Conservation (phyloP, 345 rosid genomes). For the Lenwebbia sp. region DNA sequence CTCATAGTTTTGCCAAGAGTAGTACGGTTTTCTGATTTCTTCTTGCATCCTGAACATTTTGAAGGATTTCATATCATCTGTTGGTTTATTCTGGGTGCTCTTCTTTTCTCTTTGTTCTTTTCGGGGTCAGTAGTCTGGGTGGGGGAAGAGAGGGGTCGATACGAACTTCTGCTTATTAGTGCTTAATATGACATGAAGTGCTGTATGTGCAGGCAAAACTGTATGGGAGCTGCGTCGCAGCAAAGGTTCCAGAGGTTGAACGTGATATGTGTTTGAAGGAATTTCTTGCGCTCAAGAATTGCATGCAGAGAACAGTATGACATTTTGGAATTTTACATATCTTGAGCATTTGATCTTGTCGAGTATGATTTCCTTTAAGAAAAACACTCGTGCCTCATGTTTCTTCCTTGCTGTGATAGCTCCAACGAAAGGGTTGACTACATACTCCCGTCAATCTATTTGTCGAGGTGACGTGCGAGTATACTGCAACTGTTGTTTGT, state of each 20-base stretch:
- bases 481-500: background rate
- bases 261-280: conserved; percentile 82
- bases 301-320: conserved; percentile 90
- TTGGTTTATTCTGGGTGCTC: background rate
- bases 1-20: background rate
- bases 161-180: background rate
- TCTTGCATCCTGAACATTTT: background rate
- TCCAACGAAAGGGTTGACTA: conserved; percentile 1
- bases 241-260: conserved; percentile 81
- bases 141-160: background rate
- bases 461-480: background rate
- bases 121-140: background rate
- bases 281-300: conserved; percentile 65
- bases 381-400: background rate
- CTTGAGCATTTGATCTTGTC: background rate
- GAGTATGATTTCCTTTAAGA: background rate
- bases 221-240: conserved; percentile 84
- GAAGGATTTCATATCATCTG: background rate
- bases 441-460: background rate
- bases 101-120: background rate
- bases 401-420: background rate
- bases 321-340: background rate
- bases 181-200: background rate
- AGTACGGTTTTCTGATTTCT: background rate
- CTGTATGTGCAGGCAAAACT: conserved; percentile 55